Conservation (phyloP, 2,329 filamentous ascomycete genomes). For the Arthrobotrys sphaeroides region DNA sequence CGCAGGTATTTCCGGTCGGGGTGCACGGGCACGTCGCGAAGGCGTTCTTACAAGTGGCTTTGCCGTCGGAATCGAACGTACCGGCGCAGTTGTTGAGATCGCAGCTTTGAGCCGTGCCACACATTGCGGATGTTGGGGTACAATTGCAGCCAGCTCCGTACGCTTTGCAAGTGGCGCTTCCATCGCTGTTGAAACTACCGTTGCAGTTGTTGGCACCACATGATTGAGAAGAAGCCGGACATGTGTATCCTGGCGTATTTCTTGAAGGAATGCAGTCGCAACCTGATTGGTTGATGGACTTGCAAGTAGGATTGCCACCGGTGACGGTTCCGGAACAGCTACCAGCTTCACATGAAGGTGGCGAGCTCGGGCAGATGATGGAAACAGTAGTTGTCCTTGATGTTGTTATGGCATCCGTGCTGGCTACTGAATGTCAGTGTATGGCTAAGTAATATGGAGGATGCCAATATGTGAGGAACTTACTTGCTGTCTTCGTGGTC, state of each 20-base stretch:
- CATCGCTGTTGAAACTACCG: constrained; percentile 27
- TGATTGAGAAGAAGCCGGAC: background rate
- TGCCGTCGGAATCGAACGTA: constrained; percentile 8
- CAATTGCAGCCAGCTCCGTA: constrained; percentile 24
- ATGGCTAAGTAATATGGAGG: background rate
- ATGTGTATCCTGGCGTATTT: constrained; percentile 18
- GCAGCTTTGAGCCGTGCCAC: constrained; percentile 13
- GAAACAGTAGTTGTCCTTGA: constrained; percentile 3
- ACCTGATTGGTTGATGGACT: constrained; percentile 12
- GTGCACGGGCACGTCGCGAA: constrained; percentile 25
- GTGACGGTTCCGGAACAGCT: constrained; percentile 21
- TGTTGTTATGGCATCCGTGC: background rate
- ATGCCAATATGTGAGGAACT: no score
- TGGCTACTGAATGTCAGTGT: background rate
- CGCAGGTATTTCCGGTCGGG: constrained; percentile 16
- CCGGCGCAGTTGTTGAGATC: constrained; percentile 18
- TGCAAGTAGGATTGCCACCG: constrained; percentile 19
- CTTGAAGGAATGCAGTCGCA: constrained; percentile 21
- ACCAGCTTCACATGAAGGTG: constrained; percentile 14
- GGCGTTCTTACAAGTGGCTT: constrained; percentile 11
- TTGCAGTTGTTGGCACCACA: constrained; percentile 14
- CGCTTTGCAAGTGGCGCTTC: constrained; percentile 24
- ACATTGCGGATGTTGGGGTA: constrained; percentile 24
- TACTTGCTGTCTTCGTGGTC: background rate
- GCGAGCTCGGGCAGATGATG: constrained; percentile 1